Base-by-base conservation (phyloP, 352 stramenopile genomes). In the Globisporangium irregulare region DNA sequence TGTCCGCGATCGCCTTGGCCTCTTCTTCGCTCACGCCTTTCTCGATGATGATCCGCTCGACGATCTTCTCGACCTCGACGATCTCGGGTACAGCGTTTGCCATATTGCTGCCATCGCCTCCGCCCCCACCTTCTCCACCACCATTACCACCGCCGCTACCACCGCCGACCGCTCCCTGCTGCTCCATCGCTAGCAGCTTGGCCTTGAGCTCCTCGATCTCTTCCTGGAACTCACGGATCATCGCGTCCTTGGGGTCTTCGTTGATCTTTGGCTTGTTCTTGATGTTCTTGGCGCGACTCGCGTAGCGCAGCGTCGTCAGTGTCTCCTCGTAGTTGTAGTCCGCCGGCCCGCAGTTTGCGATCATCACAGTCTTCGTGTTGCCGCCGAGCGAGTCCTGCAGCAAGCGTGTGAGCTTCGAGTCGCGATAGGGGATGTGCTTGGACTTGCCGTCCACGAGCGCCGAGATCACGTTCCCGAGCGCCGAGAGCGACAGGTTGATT, bases 181-280 rank as follows among this genome's bases (percentile, higher is more conserved):
- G 75, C 27, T 91, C 72, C 62, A 93, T 89, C 14, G 75, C 78
- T 34, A 79, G 24, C 7, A 93, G 48, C 36, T 93, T 93, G 56
- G 83, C 87, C 73, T 46, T 46, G 27, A 99, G 75, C 15, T 88
- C 86, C 62, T 95, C 79, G 74, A 99, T 99, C 72, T 99, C 92
- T 22, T 99, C 93, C 74, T 98, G 94, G 69, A 98, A 98, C 75
- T 99, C 94, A 22, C 94, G 85, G 27, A 99, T 94, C 92, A 98
- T 98, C 15, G 96, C 91, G 70, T 99, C 96, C 70, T 99, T 99
- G 0, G 95, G 95, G 70, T 99, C 97, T 74, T 99, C 95, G 73
- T 99, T 99, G 59, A 99, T 98, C 67, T 97, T 97, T 1, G 97
- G 97, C 63, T 98, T 98, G 81, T 99, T 99, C 73, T 99, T 99